A percentile compares a stretch with the other conserved stretches of the same genome.
These are phyloP conservation scores for Astrothelium subdiscretum DNA, from an alignment of 495 filamentous ascomycete genomes.

Conservation along the genomic window DNA sequence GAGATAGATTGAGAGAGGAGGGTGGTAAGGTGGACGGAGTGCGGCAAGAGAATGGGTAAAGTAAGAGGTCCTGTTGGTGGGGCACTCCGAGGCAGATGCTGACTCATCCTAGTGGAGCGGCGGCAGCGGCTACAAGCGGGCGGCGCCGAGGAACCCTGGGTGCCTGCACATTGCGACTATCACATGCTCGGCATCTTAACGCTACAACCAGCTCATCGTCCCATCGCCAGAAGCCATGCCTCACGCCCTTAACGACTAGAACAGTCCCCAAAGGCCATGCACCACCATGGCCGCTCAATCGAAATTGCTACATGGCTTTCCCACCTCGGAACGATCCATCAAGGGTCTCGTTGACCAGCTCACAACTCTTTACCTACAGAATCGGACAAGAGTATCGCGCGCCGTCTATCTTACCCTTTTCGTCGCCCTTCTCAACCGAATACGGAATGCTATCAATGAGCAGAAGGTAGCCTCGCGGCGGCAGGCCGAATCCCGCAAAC, in stretches of 20 bases:
- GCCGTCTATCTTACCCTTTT: slow-evolving; percentile 87
- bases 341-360: slow-evolving; percentile 62
- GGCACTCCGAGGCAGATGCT: too few relatives aligned
- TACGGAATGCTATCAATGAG: slow-evolving; percentile 82
- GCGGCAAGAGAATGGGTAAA: too few relatives aligned
- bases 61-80: too few relatives aligned
- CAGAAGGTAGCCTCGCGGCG: slow-evolving; percentile 78
- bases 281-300: slow-evolving; percentile 73
- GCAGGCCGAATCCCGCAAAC: slow-evolving; percentile 50
- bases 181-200: too few relatives aligned
- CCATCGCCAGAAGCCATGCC: neutral
- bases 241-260: too few relatives aligned
- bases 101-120: too few relatives aligned
- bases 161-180: neutral
- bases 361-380: slow-evolving; percentile 62
- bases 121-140: too few relatives aligned
- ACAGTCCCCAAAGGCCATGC: too few relatives aligned
- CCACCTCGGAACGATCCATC: slow-evolving; percentile 54
- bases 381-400: slow-evolving; percentile 84
- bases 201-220: neutral
- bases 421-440: slow-evolving; percentile 73
- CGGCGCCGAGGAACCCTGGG: neutral
- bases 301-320: slow-evolving; percentile 48
- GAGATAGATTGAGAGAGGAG: too few relatives aligned
- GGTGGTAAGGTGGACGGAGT: too few relatives aligned